Evolutionary conservation across 192 early-diverging fungal species (phyloP).

Genomic region (Coemansia sp.): DNA sequence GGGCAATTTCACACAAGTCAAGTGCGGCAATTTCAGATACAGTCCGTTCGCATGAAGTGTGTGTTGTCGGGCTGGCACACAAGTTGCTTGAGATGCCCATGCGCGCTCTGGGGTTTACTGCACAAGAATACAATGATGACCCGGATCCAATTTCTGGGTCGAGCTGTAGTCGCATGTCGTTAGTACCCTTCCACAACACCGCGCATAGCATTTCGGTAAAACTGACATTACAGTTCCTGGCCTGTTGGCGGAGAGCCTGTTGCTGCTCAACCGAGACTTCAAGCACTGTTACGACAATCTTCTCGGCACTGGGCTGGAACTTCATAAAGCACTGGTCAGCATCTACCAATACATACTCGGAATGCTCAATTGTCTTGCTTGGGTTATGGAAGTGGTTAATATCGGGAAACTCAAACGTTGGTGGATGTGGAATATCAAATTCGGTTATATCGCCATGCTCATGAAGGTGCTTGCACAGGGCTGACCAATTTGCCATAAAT

Average conservation of each 20-base stretch:
- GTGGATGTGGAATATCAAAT: conserved; percentile 28
- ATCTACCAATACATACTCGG: conserved; percentile 35
- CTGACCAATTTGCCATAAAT: conserved; percentile 51
- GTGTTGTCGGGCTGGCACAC: conserved; percentile 43
- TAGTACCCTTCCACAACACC: conserved; percentile 41
- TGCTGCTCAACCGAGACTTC: conserved; percentile 32
- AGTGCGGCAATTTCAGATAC: conserved; percentile 24
- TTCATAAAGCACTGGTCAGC: conserved; percentile 18
- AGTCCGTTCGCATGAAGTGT: conserved; percentile 18
- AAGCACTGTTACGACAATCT: conserved; percentile 26
- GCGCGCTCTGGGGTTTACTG: conserved; percentile 34
- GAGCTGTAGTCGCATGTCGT: conserved; percentile 17
- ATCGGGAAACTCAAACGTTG: conserved; percentile 36
- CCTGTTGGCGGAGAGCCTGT: conserved; percentile 28
- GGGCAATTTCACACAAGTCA: conserved; percentile 22
- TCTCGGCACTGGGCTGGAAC: conserved; percentile 22
- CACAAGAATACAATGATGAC: conserved; percentile 39
- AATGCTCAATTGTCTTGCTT: conserved; percentile 20
- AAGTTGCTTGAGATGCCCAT: conserved; percentile 24
- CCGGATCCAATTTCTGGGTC: conserved; percentile 13
- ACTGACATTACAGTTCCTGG: conserved; percentile 21
- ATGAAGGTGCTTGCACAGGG: conserved; percentile 21
- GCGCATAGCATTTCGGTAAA: conserved; percentile 45
- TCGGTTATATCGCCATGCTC: not conserved
- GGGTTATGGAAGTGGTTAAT: conserved; percentile 21